Base-by-base conservation (phyloP, 2,329 filamentous ascomycete genomes). In the Ustulina deusta region DNA sequence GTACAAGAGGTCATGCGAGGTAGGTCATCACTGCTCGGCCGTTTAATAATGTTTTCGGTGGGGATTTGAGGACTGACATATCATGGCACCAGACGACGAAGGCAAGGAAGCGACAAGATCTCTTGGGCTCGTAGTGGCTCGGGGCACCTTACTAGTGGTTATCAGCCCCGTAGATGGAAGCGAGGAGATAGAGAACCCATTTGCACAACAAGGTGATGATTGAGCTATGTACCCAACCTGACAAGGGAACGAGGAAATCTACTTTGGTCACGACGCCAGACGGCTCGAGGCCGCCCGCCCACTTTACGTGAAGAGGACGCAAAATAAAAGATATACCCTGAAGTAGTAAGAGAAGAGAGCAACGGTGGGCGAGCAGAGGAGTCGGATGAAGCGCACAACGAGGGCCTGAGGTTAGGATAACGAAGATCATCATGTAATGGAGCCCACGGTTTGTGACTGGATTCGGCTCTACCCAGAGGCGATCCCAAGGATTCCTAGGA, bases 141-240 rank as follows among this genome's bases (percentile, higher is more conserved):
- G 96, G 72, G 96, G 96, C 68, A 98, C 96, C 7, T 85, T 99
- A 54, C 89, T 99, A 63, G 95, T 97, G 44, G 87, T 97, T 69
- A 93, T 99, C 78, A 96, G 93, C 70, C 96, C 96, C 3, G 87
- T 96, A 60, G 94, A 98, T 77, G 96, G 96, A 63, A 97, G 93
- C 82, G 94, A 98, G 82, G 91, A 95, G 81, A 99, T 99, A 75
- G 89, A 92, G 75, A 99, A 99, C 79, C 96, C 96, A 0, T 99
- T 98, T 77, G 84, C 92, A 61, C 89, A 93, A 76, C 84, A 87
- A 27, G 91, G 93, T 55, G 91, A 93, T 72, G 89, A 85, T 56
- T 84, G 79, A 84, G 52, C 27, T 32, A 46, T 3, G 17, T 25
- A 55, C 27, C 13, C 7, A 10, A 52, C n/a, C 17, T 34, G 56